Base-by-base conservation (phyloP, 1,139 yeast genomes). In the Candida pseudoviswanathii region DNA sequence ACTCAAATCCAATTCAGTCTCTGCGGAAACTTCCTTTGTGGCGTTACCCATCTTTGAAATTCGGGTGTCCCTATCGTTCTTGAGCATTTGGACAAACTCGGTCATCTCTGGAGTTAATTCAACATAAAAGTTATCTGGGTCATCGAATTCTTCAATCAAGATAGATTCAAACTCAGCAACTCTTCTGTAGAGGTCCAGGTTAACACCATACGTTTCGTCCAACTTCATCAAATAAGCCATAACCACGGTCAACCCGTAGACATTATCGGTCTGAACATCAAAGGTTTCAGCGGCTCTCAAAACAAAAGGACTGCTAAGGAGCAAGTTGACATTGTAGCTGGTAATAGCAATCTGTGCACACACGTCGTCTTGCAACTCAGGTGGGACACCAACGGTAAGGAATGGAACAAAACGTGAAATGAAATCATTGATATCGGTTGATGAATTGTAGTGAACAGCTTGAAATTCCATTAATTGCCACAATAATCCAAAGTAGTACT, bases 101-200 rank as follows among this genome's bases (percentile, higher is more conserved):
- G 45, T 41, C 39, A 80, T 61, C 16, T 77, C 78, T 2, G 65
- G 63, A 11, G 70, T 68, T 49, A 77, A 64, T 38, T 69, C 73
- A 39, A 76, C 59, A 56, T 79, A 80, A 52, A 75, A 76, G 46
- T 76, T 70, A 44, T 80, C 84, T 29, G 81, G 65, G 54, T 81
- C 83, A 57, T 80, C 80, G 47, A 82, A 74, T 60, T 78, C 79
- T 44, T 75, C 68, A 21, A 81, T 65, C 53, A 83, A 58, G 27
- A 69, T 65, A 0, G 84, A 67, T 57, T 71, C 71, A 49, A 64
- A 66, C 27, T 66, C 58, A 11, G 66, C 52, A 22, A 72, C 58
- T 51, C 65, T 67, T 16, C 53, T 37, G 48, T 55, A 58, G 21
- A 43, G 38, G 2, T 34, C 34, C 45, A 43, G 45, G 27, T 43